phyloP scores from a whole-genome alignment of 1,284 basidiomycete species.

The Volvariella volvacea region DNA sequence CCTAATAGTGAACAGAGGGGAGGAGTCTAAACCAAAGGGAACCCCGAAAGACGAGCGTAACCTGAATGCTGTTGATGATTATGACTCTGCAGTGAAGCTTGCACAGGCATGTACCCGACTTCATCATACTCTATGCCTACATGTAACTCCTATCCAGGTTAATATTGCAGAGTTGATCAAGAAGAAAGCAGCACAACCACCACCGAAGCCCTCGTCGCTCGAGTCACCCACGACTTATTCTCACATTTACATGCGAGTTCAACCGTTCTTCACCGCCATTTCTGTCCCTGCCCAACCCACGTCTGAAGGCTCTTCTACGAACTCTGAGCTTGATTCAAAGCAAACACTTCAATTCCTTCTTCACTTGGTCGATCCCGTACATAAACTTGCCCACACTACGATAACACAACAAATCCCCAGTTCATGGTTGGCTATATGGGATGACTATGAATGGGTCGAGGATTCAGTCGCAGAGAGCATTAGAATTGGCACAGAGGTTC shows the following conservation, averaged over 20 bases:
- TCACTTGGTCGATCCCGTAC: constrained; percentile 75
- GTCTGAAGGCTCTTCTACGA: constrained; percentile 15
- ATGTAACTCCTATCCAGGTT: constrained; percentile 39
- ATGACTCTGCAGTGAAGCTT: constrained; percentile 77
- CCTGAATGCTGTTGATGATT: constrained; percentile 79
- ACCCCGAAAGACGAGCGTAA: constrained; percentile 47
- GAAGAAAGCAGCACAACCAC: constrained; percentile 36
- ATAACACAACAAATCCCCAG: constrained; percentile 77
- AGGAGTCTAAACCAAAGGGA: constrained; percentile 65
- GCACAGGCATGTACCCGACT: constrained; percentile 50
- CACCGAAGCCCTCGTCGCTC: constrained; percentile 33
- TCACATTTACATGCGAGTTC: constrained; percentile 89
- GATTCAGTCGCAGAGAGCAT: constrained; percentile 84
- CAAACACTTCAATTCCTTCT: constrained; percentile 81
- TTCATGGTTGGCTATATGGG: constrained; percentile 83
- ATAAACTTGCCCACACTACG: constrained; percentile 71
- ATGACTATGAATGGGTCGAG: constrained; percentile 94
- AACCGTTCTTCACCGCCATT: constrained; percentile 69
- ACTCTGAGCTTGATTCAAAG: constrained; percentile 20
- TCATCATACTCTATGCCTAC: not conserved
- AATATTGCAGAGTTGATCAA: constrained; percentile 76
- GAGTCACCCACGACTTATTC: constrained; percentile 82
- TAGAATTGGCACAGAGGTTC: constrained; percentile 73
- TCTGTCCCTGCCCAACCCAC: constrained; percentile 19
- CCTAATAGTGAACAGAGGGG: constrained; percentile 81